A percentile compares a stretch with the other conserved stretches of the same genome.
phyloP scores from a whole-genome alignment of 805 yeast genomes.

The Myxozyma melibiosi region DNA sequence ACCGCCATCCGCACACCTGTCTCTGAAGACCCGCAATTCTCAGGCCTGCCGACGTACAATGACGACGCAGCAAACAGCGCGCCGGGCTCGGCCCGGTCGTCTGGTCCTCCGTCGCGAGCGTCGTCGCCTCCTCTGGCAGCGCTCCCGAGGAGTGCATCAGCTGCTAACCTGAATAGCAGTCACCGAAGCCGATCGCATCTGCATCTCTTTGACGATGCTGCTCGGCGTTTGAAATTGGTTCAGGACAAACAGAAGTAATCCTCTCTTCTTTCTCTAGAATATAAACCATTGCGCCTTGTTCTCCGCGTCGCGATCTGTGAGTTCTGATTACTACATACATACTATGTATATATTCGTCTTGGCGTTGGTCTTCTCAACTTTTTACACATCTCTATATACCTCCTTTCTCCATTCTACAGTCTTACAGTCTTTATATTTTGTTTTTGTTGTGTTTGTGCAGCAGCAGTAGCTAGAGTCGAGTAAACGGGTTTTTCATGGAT shows the following conservation, averaged over 20 bases:
- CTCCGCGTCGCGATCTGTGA: too few species aligned
- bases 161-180: slow-evolving; percentile 14
- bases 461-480: too few species aligned
- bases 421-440: too few species aligned
- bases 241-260: slow-evolving; percentile 2
- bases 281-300: not conserved
- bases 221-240: slow-evolving; percentile 21
- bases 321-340: too few species aligned
- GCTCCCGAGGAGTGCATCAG: slow-evolving; percentile 20
- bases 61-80: slow-evolving; percentile 3
- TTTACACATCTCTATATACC: too few species aligned
- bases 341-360: too few species aligned
- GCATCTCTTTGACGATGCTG: slow-evolving; percentile 30
- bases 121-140: slow-evolving; percentile 21
- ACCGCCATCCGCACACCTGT: slow-evolving; percentile 61
- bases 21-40: slow-evolving; percentile 18
- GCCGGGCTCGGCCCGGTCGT: slow-evolving; percentile 20
- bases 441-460: too few species aligned
- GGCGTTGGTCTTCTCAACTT: too few species aligned
- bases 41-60: slow-evolving; percentile 24
- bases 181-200: slow-evolving; percentile 1
- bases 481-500: too few species aligned
- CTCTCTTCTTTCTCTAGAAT: not conserved
- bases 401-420: too few species aligned
- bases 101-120: slow-evolving; percentile 28